Evolutionary conservation across 2,329 filamentous ascomycete species (phyloP).

Genomic region (Metarhizium humberi): DNA sequence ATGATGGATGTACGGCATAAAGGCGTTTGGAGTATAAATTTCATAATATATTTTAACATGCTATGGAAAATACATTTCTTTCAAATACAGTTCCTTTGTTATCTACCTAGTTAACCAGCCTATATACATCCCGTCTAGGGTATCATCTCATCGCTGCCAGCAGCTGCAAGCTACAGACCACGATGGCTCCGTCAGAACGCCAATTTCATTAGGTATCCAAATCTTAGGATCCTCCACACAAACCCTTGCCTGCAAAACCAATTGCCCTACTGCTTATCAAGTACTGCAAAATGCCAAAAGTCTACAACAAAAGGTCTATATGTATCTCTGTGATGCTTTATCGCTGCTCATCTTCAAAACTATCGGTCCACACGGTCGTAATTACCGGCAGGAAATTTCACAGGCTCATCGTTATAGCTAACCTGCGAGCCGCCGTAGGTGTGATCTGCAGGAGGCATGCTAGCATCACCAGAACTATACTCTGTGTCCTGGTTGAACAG

Average conservation of each 20-base stretch:
- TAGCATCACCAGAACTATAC: conserved; percentile 28
- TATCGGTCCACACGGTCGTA: conserved; percentile 42
- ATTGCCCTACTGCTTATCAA: not conserved
- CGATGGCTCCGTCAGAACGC: not conserved
- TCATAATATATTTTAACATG: not conserved
- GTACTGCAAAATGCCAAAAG: conserved; percentile 6
- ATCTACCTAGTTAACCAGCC: not conserved
- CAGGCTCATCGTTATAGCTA: conserved; percentile 38
- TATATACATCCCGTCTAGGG: conserved; percentile 2
- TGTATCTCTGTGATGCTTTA: not conserved
- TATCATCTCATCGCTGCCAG: not conserved
- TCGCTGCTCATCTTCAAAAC: not conserved
- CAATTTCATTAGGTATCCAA: conserved; percentile 6
- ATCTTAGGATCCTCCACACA: not conserved
- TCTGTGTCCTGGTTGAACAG: conserved; percentile 42
- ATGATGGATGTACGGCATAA: not conserved
- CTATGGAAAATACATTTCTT: not conserved
- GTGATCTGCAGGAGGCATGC: conserved; percentile 14
- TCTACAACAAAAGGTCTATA: conserved; percentile 8
- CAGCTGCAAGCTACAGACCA: conserved; percentile 5
- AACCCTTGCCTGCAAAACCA: not conserved
- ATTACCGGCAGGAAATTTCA: conserved; percentile 46
- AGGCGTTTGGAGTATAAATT: conserved; percentile 4
- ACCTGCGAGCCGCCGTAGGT: conserved; percentile 26
- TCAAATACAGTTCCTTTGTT: not conserved